Evolutionary conservation across 805 yeast species (phyloP).

Genomic region (Ogataea populi-albae): DNA sequence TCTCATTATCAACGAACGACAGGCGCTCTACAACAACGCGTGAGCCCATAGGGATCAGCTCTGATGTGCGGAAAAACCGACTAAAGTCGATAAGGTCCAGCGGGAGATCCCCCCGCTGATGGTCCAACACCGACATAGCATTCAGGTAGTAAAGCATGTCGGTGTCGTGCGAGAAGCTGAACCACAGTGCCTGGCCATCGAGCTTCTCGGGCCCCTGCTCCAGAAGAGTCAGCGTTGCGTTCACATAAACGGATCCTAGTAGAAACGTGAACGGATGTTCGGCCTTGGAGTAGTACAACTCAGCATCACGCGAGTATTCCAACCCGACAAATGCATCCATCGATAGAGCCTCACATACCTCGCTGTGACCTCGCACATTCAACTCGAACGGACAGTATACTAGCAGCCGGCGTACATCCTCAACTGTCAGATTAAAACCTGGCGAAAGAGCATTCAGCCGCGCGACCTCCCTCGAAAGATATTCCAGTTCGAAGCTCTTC

Average conservation of each 20-base stretch:
- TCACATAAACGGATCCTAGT: constrained; percentile 61
- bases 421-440: constrained; percentile 47
- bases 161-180: constrained; percentile 75
- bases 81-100: constrained; percentile 41
- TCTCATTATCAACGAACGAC: too few species aligned
- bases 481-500: constrained; percentile 26
- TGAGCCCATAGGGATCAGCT: constrained; percentile 59
- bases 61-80: constrained; percentile 40
- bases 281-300: constrained; percentile 59
- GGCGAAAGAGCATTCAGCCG: constrained; percentile 56
- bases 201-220: constrained; percentile 21
- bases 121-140: constrained; percentile 58
- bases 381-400: constrained; percentile 73
- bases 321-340: constrained; percentile 61
- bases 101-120: constrained; percentile 36
- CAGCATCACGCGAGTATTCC: constrained; percentile 59
- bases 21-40: constrained; percentile 50
- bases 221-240: constrained; percentile 35
- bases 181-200: constrained; percentile 44
- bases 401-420: constrained; percentile 54
- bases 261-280: constrained; percentile 53
- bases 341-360: constrained; percentile 66
- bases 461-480: constrained; percentile 51
- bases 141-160: constrained; percentile 59
- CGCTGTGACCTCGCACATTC: constrained; percentile 64